phyloP scores from a whole-genome alignment of 2,329 filamentous ascomycete species.

The Ceratocystis variospora region DNA sequence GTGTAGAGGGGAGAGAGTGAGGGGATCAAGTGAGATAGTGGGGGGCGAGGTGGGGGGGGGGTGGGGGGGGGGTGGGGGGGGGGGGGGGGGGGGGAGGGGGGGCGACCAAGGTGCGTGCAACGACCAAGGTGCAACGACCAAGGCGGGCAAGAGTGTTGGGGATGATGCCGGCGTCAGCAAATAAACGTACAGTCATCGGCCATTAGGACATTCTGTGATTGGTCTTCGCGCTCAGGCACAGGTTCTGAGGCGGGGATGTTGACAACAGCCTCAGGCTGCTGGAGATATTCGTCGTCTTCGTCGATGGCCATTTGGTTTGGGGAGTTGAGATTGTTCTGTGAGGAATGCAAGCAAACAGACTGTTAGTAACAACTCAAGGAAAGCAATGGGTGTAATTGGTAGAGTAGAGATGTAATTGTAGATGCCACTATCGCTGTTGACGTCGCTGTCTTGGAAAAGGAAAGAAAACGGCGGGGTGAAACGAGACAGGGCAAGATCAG shows the following conservation, averaged over 20 bases:
- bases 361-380: not conserved
- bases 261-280: slow-evolving; percentile 15
- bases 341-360: not conserved
- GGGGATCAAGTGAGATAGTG: too few species aligned
- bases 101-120: too few species aligned
- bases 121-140: too few species aligned
- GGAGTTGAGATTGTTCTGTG: slow-evolving; percentile 10
- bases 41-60: too few species aligned
- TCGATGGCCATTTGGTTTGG: slow-evolving; percentile 15
- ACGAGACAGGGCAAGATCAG: not conserved
- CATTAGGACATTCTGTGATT: slow-evolving; percentile 13
- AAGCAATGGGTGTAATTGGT: not conserved
- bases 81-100: too few species aligned
- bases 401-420: not conserved
- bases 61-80: too few species aligned
- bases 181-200: slow-evolving; percentile 17
- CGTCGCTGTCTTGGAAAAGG: not conserved
- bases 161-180: not conserved
- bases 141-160: not conserved
- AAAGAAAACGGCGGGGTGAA: not conserved
- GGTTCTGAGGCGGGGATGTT: slow-evolving; percentile 11
- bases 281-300: slow-evolving; percentile 13
- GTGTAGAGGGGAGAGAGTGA: too few species aligned
- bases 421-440: not conserved
- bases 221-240: slow-evolving; percentile 10